Conservation (phyloP, 2,329 filamentous ascomycete species). For the Cordyceps cateniannulata region DNA sequence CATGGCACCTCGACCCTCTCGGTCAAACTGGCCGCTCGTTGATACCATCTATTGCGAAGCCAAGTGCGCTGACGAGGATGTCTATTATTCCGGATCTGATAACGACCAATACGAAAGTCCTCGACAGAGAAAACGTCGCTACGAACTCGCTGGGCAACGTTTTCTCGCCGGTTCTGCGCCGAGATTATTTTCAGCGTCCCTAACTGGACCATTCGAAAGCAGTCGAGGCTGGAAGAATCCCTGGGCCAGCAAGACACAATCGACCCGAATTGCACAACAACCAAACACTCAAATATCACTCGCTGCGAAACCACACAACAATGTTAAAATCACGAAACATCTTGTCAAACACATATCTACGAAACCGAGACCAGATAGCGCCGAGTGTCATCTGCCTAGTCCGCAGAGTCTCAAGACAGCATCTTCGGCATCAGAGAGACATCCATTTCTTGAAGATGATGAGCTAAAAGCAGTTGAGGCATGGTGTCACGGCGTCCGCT, state of each 20-base stretch:
- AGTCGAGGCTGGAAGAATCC: slow-evolving; percentile 46
- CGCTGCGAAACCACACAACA: neutral
- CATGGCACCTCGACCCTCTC: neutral
- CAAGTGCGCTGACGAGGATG: slow-evolving; percentile 34
- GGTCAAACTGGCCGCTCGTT: slow-evolving; percentile 20
- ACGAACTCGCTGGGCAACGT: slow-evolving; percentile 52
- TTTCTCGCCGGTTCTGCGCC: slow-evolving; percentile 52
- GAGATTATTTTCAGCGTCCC: slow-evolving; percentile 51
- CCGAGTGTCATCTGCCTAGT: slow-evolving; percentile 16
- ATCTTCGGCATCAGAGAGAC: slow-evolving; percentile 9
- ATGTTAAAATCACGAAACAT: neutral
- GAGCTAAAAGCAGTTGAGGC: slow-evolving; percentile 25
- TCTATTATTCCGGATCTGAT: slow-evolving; percentile 52
- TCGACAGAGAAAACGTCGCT: slow-evolving; percentile 42
- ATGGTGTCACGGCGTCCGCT: slow-evolving; percentile 25
- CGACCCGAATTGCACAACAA: neutral
- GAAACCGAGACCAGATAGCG: neutral
- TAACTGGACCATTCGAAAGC: slow-evolving; percentile 56
- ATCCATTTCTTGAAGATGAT: slow-evolving; percentile 15
- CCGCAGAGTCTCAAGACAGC: slow-evolving; percentile 18
- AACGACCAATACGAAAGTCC: slow-evolving; percentile 45
- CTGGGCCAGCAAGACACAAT: slow-evolving; percentile 34
- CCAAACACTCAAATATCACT: neutral
- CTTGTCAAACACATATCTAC: neutral
- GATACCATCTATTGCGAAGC: slow-evolving; percentile 42